A percentile compares a stretch with the other conserved stretches of the same genome.
Conservation (phyloP, 495 filamentous ascomycete genomes). For the Penicillium paradoxum region DNA sequence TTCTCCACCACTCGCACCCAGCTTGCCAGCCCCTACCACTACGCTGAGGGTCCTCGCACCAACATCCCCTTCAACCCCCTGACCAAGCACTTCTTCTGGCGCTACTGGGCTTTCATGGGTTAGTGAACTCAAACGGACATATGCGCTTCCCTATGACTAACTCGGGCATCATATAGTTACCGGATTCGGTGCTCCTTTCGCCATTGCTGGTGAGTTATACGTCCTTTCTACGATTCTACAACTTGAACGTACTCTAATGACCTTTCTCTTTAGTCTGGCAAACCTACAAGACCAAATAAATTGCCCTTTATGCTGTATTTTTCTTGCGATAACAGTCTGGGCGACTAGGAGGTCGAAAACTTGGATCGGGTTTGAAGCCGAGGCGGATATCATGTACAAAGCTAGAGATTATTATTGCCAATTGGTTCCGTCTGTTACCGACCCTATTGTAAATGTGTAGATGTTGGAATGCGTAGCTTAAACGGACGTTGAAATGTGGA, state of each 20-base stretch:
- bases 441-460: slow-evolving; percentile 23
- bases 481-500: slow-evolving; percentile 37
- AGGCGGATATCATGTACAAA: slow-evolving; percentile 41
- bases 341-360: slow-evolving; percentile 19
- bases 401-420: slow-evolving; percentile 36
- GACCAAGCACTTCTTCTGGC: slow-evolving; percentile 73
- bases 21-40: slow-evolving; percentile 89
- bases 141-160: slow-evolving; percentile 27
- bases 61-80: slow-evolving; percentile 96
- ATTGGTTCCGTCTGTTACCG: slow-evolving; percentile 13
- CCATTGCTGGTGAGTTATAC: slow-evolving; percentile 66
- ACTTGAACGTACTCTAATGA: slow-evolving; percentile 19
- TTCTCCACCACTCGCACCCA: slow-evolving; percentile 88
- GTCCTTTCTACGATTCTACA: background rate
- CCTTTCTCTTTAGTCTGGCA: slow-evolving; percentile 68
- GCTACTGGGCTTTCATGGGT: slow-evolving; percentile 82
- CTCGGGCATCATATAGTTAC: slow-evolving; percentile 41
- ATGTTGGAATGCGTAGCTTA: slow-evolving; percentile 12
- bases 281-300: slow-evolving; percentile 64
- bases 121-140: slow-evolving; percentile 27
- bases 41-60: slow-evolving; percentile 89
- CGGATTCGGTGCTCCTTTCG: slow-evolving; percentile 78
- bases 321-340: slow-evolving; percentile 18
- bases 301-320: slow-evolving; percentile 12
- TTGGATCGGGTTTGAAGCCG: slow-evolving; percentile 22